Conservation (phyloP, 352 stramenopile species). For the Phytophthora pluvialis region DNA sequence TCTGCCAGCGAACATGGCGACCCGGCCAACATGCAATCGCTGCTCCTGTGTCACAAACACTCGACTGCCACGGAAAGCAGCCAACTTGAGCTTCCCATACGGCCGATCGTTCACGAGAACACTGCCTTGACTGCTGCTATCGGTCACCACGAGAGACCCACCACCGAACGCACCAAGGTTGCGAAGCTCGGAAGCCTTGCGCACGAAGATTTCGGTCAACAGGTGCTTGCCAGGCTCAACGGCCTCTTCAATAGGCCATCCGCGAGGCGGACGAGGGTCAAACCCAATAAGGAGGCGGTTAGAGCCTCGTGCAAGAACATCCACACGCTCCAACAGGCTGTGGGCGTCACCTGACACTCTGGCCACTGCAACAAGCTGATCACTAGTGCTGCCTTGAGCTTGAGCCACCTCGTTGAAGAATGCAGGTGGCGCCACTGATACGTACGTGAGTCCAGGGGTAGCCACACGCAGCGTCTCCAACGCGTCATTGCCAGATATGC, state of each 20-base stretch:
- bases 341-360: conserved; percentile 28
- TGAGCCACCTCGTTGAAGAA: conserved; percentile 33
- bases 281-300: conserved; percentile 30
- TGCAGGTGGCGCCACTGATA: conserved; percentile 39
- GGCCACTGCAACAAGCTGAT: conserved; percentile 28
- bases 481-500: conserved; percentile 26
- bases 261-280: conserved; percentile 21
- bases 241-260: conserved; percentile 23
- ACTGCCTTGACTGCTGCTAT: conserved; percentile 9
- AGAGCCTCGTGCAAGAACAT: conserved; percentile 22
- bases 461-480: conserved; percentile 38
- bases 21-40: conserved; percentile 4
- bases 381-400: conserved; percentile 14
- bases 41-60: conserved; percentile 25
- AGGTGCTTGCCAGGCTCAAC: conserved; percentile 20
- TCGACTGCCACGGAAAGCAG: conserved; percentile 20
- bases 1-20: conserved; percentile 14
- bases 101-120: conserved; percentile 16
- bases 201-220: conserved; percentile 39
- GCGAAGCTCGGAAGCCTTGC: conserved; percentile 24
- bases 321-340: conserved; percentile 21
- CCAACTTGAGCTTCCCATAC: conserved; percentile 29
- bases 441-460: conserved; percentile 41
- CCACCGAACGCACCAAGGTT: conserved; percentile 19
- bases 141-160: conserved; percentile 30